Conservation (phyloP, 495 filamentous ascomycete species). For the Trichoderma gamsii region DNA sequence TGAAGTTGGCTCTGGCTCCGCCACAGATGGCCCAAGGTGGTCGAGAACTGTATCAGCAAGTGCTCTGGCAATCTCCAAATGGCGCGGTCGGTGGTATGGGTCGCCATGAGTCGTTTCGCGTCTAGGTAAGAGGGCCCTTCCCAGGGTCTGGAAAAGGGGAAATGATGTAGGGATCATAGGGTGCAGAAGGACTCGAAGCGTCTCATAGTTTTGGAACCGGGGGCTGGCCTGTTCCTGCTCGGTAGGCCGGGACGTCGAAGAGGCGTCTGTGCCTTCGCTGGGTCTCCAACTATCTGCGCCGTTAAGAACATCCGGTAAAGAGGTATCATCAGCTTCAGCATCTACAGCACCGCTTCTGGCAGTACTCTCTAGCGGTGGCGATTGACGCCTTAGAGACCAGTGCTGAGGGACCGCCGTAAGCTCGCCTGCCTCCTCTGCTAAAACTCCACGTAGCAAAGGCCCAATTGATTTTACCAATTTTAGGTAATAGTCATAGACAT, state of each 20-base stretch:
- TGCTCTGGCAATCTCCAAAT: constrained; percentile 65
- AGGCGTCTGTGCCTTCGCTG: neutral
- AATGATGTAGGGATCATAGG: constrained; percentile 65
- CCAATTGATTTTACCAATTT: constrained; percentile 64
- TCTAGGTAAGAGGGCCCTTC: constrained; percentile 69
- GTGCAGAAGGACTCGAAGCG: constrained; percentile 67
- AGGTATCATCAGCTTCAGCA: neutral
- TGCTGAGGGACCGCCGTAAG: constrained; percentile 35
- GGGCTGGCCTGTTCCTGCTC: constrained; percentile 33
- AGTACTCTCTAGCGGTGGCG: neutral
- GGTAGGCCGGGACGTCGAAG: constrained; percentile 20
- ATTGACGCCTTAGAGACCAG: constrained; percentile 30
- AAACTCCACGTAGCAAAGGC: constrained; percentile 65
- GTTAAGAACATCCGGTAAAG: neutral
- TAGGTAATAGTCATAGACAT: constrained; percentile 72
- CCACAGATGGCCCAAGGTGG: constrained; percentile 44
- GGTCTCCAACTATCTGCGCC: neutral
- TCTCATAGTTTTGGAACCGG: constrained; percentile 71
- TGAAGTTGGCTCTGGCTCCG: constrained; percentile 22
- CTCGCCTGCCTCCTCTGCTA: constrained; percentile 77
- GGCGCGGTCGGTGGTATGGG: constrained; percentile 57
- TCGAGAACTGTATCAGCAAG: constrained; percentile 65
- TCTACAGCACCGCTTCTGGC: neutral
- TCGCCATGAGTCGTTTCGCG: constrained; percentile 34
- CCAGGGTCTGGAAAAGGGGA: constrained; percentile 71